These are phyloP conservation scores for Rhexocercosporidium sp. DNA, from an alignment of 2,329 filamentous ascomycete species.

Conservation along the genomic window DNA sequence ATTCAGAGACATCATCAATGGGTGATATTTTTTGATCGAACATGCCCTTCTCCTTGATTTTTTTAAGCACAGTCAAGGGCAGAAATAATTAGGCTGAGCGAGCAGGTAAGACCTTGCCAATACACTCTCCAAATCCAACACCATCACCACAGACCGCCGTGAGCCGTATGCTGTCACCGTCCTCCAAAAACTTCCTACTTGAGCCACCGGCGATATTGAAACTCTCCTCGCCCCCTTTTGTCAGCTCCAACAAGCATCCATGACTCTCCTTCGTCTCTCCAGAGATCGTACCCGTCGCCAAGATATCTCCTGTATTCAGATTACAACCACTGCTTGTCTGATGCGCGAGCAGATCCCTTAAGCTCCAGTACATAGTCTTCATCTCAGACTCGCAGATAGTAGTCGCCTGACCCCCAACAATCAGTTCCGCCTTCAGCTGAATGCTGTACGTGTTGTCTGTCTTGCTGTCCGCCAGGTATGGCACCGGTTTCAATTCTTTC, in stretches of 20 bases:
- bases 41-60: neutral
- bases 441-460: slow-evolving; percentile 43
- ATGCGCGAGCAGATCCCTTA: slow-evolving; percentile 46
- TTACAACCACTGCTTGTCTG: slow-evolving; percentile 46
- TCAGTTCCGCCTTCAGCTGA: slow-evolving; percentile 20
- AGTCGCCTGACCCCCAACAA: slow-evolving; percentile 16
- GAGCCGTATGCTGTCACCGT: slow-evolving; percentile 44
- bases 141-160: slow-evolving; percentile 28
- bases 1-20: no score
- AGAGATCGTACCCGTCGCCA: slow-evolving; percentile 50
- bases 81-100: neutral
- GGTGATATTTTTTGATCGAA: neutral
- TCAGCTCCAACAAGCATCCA: slow-evolving; percentile 49
- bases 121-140: slow-evolving; percentile 38
- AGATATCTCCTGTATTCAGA: slow-evolving; percentile 48
- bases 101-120: slow-evolving; percentile 26
- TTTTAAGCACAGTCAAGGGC: neutral
- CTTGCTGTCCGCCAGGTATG: neutral
- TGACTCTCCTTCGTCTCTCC: slow-evolving; percentile 43
- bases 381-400: slow-evolving; percentile 42
- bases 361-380: slow-evolving; percentile 47
- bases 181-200: slow-evolving; percentile 45
- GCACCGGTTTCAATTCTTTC: neutral
- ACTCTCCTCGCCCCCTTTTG: slow-evolving; percentile 44
- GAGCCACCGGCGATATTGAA: slow-evolving; percentile 37